Conservation (phyloP, 139 green algal species). For the Ettlia oleoabundans region DNA sequence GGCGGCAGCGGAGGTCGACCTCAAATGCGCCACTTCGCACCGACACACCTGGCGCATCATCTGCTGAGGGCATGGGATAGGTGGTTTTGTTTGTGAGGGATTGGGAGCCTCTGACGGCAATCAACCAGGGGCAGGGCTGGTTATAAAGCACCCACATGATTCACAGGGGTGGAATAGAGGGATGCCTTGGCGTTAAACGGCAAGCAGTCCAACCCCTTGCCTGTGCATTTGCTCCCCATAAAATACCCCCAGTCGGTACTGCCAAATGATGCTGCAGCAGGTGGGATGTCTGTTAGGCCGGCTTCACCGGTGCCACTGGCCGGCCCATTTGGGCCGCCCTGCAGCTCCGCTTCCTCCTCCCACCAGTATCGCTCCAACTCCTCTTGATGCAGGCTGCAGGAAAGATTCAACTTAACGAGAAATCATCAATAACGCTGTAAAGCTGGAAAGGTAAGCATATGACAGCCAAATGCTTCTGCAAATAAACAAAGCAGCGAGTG, state of each 20-base stretch:
- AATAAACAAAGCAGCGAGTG: no score
- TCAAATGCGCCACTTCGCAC: conserved; percentile 58
- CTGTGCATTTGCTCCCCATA: not conserved
- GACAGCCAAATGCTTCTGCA: not conserved
- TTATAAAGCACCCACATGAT: not conserved
- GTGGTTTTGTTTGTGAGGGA: no score
- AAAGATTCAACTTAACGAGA: not conserved
- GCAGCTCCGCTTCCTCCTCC: conserved; percentile 57
- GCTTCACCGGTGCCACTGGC: not conserved
- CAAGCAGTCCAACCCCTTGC: not conserved
- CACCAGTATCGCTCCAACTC: conserved; percentile 62
- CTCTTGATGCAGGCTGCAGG: conserved; percentile 37
- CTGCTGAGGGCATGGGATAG: not conserved
- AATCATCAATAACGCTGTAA: not conserved
- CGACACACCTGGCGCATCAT: conserved; percentile 28
- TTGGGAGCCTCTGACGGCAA: no score
- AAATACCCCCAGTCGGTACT: conserved; percentile 27
- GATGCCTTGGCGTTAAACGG: no score
- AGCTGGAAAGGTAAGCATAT: not conserved
- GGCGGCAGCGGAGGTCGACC: conserved; percentile 57
- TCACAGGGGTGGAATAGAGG: no score
- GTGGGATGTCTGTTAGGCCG: not conserved
- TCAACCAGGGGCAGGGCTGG: no score
- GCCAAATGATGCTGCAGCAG: no score
- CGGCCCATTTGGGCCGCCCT: no score